These are phyloP conservation scores for Torrubiella hemipterigena DNA, from an alignment of 2,329 filamentous ascomycete species.

Conservation along the genomic window DNA sequence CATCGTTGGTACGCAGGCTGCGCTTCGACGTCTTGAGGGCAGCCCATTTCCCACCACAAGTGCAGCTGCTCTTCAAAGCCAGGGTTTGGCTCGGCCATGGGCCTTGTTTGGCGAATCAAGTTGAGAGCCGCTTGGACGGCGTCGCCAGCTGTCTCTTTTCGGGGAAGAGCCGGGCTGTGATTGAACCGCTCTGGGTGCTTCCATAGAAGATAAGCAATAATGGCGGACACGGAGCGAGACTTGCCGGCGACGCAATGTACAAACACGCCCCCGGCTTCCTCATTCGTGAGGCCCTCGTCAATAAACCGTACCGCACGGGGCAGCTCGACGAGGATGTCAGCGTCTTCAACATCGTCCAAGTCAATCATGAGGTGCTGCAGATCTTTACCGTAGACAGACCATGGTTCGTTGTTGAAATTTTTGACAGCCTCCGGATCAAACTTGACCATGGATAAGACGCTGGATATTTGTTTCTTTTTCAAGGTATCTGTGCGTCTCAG, in stretches of 20 bases:
- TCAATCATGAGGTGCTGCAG: constrained; percentile 70
- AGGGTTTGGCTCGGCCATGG: constrained; percentile 76
- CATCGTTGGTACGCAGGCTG: constrained; percentile 71
- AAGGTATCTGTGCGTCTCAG: constrained; percentile 62
- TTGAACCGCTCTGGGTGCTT: constrained; percentile 44
- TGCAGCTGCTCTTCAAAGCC: constrained; percentile 86
- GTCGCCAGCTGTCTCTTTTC: constrained; percentile 23
- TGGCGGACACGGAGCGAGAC: constrained; percentile 76
- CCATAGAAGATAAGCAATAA: constrained; percentile 76
- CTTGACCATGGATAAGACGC: constrained; percentile 74
- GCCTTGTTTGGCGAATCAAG: constrained; percentile 56
- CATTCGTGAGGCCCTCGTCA: constrained; percentile 48
- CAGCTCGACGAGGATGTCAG: constrained; percentile 74
- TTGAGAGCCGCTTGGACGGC: constrained; percentile 53
- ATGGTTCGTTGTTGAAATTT: constrained; percentile 36
- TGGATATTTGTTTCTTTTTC: constrained; percentile 65
- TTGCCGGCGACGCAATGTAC: constrained; percentile 86
- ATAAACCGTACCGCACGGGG: constrained; percentile 74
- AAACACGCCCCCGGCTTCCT: constrained; percentile 31
- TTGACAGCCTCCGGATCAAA: constrained; percentile 28
- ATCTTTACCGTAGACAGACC: constrained; percentile 36
- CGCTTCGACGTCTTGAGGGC: constrained; percentile 51
- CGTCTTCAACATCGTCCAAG: constrained; percentile 82
- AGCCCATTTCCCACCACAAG: constrained; percentile 80
- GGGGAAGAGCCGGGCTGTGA: constrained; percentile 15